Percentiles rank a stretch among this genome's conserved stretches.
These are phyloP conservation scores for Candida sojae DNA, from an alignment of 1,139 yeast genomes.

Conservation along the genomic window DNA sequence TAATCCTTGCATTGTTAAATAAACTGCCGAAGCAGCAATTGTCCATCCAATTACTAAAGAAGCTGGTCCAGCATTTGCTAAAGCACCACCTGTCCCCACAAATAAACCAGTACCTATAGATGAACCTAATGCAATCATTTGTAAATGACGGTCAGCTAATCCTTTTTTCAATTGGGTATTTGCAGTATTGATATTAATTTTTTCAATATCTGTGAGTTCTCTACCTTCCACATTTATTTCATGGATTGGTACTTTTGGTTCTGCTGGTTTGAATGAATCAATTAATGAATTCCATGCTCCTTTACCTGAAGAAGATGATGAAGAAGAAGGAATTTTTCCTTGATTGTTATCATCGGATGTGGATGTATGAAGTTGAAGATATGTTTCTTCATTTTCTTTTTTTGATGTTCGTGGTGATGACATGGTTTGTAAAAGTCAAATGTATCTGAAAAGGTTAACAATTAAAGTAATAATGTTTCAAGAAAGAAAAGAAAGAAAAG, in stretches of 20 bases:
- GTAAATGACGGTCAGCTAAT: constrained; percentile 37
- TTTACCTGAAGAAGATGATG: too few species aligned
- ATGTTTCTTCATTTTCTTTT: constrained; percentile 5
- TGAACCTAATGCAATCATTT: constrained; percentile 81
- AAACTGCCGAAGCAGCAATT: constrained; percentile 27
- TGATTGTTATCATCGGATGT: not conserved
- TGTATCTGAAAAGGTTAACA: too few species aligned
- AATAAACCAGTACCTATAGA: constrained; percentile 65
- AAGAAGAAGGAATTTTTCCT: not conserved
- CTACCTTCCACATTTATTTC: constrained; percentile 17
- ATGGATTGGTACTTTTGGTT: constrained; percentile 10
- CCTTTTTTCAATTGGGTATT: constrained; percentile 40
- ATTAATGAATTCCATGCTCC: constrained; percentile 28
- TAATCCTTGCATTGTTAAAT: constrained; percentile 41
- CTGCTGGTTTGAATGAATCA: constrained; percentile 40
- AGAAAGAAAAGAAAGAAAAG: not conserved
- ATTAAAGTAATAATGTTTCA: not conserved
- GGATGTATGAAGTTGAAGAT: constrained; percentile 5
- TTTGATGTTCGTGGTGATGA: constrained; percentile 3
- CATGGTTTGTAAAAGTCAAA: not conserved
- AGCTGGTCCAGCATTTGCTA: constrained; percentile 65
- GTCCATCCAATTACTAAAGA: constrained; percentile 58
- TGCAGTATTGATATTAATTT: constrained; percentile 37
- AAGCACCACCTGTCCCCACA: constrained; percentile 34
- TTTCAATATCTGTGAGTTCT: constrained; percentile 35